Percentiles rank a stretch among this genome's conserved stretches.
These are phyloP conservation scores for Aristolochia fimbriata DNA, from an alignment of 164 flowering plant genomes.

Conservation along the genomic window DNA sequence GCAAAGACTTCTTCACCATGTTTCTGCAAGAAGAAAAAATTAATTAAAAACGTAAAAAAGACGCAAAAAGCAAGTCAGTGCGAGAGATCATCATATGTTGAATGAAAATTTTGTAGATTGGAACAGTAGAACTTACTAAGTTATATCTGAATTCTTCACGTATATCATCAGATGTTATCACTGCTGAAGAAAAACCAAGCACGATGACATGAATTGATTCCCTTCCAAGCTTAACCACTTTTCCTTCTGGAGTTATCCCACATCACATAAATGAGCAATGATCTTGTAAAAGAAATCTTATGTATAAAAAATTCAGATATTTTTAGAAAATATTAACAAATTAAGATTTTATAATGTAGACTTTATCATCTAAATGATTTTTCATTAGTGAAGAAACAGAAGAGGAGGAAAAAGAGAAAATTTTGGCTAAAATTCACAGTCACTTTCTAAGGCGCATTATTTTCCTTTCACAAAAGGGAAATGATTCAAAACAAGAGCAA, in stretches of 20 bases:
- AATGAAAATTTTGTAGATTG: not conserved
- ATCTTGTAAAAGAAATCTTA: not conserved
- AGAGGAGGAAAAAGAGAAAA: not conserved
- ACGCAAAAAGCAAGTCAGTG: not conserved
- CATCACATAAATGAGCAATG: conserved; percentile 1
- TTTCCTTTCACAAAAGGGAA: no score
- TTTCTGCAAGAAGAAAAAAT: conserved; percentile 29
- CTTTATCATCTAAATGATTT: not conserved
- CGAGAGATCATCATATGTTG: no score
- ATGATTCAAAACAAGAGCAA: no score
- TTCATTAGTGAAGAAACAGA: not conserved
- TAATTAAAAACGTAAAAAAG: not conserved
- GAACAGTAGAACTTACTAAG: conserved; percentile 21
- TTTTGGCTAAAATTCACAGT: not conserved
- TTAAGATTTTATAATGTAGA: not conserved
- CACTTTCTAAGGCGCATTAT: no score
- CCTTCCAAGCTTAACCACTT: conserved; percentile 56
- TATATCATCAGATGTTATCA: conserved; percentile 55
- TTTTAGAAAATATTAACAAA: not conserved
- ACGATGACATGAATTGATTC: conserved; percentile 67
- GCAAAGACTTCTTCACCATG: conserved; percentile 41
- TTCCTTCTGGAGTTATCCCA: conserved; percentile 52
- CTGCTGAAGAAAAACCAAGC: conserved; percentile 72
- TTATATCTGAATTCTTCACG: conserved; percentile 55
- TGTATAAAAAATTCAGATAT: not conserved